Percentiles rank a stretch among this genome's conserved stretches.
phyloP scores from a whole-genome alignment of 2,329 filamentous ascomycete species.

The Ophiostoma ips region DNA sequence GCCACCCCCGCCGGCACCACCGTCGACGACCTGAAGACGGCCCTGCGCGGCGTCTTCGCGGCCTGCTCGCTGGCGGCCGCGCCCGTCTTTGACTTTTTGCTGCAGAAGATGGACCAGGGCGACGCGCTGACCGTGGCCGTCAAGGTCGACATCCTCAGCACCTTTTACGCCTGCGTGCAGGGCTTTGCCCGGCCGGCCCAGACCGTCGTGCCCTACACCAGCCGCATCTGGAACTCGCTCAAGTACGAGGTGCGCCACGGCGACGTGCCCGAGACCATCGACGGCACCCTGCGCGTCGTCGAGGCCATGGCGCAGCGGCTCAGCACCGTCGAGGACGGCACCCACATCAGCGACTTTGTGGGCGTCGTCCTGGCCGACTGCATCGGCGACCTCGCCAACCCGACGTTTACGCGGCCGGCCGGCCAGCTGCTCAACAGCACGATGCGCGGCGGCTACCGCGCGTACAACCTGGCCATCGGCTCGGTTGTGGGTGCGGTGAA shows the following conservation, averaged over 20 bases:
- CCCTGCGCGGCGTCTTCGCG: constrained; percentile 39
- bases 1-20: constrained; percentile 36
- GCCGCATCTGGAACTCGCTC: constrained; percentile 43
- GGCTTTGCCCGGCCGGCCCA: constrained; percentile 32
- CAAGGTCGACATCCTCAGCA: constrained; percentile 44
- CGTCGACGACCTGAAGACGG: constrained; percentile 40
- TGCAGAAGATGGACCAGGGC: constrained; percentile 44
- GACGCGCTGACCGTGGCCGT: constrained; percentile 44
- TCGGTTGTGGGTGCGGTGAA: constrained; percentile 33
- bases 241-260: constrained; percentile 51
- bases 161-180: constrained; percentile 38
- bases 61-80: constrained; percentile 32
- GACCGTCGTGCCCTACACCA: constrained; percentile 33
- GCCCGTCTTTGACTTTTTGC: constrained; percentile 36
- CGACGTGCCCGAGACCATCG: constrained; percentile 42
- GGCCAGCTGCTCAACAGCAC: constrained; percentile 39
- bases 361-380: constrained; percentile 36
- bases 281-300: constrained; percentile 41
- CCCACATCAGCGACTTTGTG: constrained; percentile 8
- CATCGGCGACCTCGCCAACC: constrained; percentile 37
- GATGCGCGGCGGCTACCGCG: constrained; percentile 31
- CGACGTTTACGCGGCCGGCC: constrained; percentile 36
- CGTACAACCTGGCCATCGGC: constrained; percentile 34
- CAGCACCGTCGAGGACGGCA: background rate
- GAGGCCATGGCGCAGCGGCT: constrained; percentile 34